phyloP scores from a whole-genome alignment of 2,329 filamentous ascomycete genomes.

The Monosporascus sp. region DNA sequence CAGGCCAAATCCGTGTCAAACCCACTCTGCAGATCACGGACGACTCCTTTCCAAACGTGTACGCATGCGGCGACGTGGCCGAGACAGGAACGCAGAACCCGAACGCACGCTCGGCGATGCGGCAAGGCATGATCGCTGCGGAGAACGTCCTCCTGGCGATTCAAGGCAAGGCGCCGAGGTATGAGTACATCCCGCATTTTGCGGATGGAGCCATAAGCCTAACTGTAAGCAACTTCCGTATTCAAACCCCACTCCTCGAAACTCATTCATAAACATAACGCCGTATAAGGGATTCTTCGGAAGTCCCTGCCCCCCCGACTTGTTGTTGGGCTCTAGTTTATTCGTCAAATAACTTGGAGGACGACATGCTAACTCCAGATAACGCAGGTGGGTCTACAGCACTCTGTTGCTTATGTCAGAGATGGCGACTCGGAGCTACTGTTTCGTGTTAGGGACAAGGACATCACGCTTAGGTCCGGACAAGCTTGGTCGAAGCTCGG shows the following conservation, averaged over 20 bases:
- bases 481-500: slow-evolving; percentile 39
- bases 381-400: slow-evolving; percentile 30
- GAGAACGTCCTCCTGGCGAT: slow-evolving; percentile 50
- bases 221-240: slow-evolving; percentile 24
- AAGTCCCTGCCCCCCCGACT: too few relatives aligned
- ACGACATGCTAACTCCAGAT: slow-evolving; percentile 1
- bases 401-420: slow-evolving; percentile 38
- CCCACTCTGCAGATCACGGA: slow-evolving; percentile 53
- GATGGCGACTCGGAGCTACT: slow-evolving; percentile 40
- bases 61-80: slow-evolving; percentile 60
- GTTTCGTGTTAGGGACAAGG: slow-evolving; percentile 36
- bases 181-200: slow-evolving; percentile 39
- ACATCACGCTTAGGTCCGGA: slow-evolving; percentile 39
- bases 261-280: too few relatives aligned
- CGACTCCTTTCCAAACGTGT: slow-evolving; percentile 45
- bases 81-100: slow-evolving; percentile 44
- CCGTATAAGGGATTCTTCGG: too few relatives aligned
- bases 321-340: neutral
- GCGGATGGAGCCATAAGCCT: slow-evolving; percentile 48
- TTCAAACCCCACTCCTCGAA: too few relatives aligned
- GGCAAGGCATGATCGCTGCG: slow-evolving; percentile 48
- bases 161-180: slow-evolving; percentile 32
- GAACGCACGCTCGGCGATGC: slow-evolving; percentile 50
- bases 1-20: slow-evolving; percentile 48
- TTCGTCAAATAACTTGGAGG: neutral